A percentile compares a stretch with the other conserved stretches of the same genome.
Evolutionary conservation across 140 eudicot genomes (phyloP).

Genomic region (Ambrosia hybrid): DNA sequence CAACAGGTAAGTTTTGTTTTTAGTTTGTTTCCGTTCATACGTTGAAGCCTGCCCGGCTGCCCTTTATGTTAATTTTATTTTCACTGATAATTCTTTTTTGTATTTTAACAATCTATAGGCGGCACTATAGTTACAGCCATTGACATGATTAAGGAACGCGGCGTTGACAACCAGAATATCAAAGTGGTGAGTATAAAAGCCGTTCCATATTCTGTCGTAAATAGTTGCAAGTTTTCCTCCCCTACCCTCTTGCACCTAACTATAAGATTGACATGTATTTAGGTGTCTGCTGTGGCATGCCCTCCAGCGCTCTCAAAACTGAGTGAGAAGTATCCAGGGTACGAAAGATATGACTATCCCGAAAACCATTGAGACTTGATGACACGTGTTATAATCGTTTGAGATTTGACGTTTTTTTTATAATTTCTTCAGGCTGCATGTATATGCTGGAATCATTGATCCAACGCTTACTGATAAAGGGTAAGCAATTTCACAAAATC

Average conservation of each 20-base stretch:
- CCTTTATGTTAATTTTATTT: constrained; percentile 9
- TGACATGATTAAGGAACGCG: constrained; percentile 67
- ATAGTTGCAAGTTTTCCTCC: background rate
- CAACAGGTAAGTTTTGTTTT: constrained; percentile 62
- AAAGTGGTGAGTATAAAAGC: constrained; percentile 68
- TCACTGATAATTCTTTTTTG: constrained; percentile 1
- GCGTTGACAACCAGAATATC: constrained; percentile 68
- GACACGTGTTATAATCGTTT: background rate
- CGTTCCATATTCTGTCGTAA: background rate
- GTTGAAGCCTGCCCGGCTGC: background rate
- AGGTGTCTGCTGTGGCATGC: constrained; percentile 88
- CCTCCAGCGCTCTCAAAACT: constrained; percentile 97
- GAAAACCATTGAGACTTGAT: background rate
- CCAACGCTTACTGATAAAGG: constrained; percentile 83
- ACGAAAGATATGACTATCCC: constrained; percentile 10
- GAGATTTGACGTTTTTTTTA: background rate
- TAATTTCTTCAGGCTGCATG: constrained; percentile 72
- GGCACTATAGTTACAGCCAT: constrained; percentile 81
- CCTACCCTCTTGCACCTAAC: background rate
- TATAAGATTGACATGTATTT: background rate
- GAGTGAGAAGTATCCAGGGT: constrained; percentile 96
- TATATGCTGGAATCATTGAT: constrained; percentile 90
- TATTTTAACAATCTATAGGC: constrained; percentile 45
- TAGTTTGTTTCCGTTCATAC: background rate
- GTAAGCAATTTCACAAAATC: constrained; percentile 34